Percentiles rank a stretch among this genome's conserved stretches.
phyloP scores from a whole-genome alignment of 768 basidiomycete species.

The Strobilomyces dryophilus region DNA sequence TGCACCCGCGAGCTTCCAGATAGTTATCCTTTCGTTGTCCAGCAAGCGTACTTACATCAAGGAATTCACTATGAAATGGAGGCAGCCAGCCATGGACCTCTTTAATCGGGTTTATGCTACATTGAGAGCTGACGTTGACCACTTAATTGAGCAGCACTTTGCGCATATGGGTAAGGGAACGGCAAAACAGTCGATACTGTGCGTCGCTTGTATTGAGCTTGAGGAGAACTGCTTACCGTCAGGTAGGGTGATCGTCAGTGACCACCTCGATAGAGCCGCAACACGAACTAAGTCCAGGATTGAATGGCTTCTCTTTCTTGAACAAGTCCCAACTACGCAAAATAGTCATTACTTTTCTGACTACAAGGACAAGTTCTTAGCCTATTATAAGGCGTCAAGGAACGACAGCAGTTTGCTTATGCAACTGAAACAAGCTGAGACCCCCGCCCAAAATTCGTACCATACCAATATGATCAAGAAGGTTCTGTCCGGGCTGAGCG shows the following conservation, averaged over 20 bases:
- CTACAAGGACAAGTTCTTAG: conserved; percentile 45
- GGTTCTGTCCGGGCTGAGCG: conserved; percentile 15
- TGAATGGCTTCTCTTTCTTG: conserved; percentile 43
- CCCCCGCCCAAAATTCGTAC: too few species aligned
- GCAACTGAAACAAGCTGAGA: background rate
- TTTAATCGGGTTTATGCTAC: conserved; percentile 37
- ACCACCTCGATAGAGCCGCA: conserved; percentile 43
- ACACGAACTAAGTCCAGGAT: conserved; percentile 37
- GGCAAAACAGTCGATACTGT: conserved; percentile 45
- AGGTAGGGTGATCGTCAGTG: conserved; percentile 40
- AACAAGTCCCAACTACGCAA: conserved; percentile 43
- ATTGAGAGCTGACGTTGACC: conserved; percentile 35
- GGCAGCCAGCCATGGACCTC: conserved; percentile 40
- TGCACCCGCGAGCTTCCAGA: conserved; percentile 69
- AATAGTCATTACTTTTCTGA: conserved; percentile 46
- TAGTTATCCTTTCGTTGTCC: conserved; percentile 61
- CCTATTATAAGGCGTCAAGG: conserved; percentile 39
- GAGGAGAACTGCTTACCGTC: background rate
- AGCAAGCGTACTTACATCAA: conserved; percentile 47
- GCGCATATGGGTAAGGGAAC: conserved; percentile 44
- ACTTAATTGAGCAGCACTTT: conserved; percentile 47
- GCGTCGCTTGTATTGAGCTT: conserved; percentile 11
- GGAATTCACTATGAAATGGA: conserved; percentile 45
- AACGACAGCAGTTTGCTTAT: background rate
- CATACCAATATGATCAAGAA: conserved; percentile 21